These are phyloP conservation scores for Cyclotella baltica DNA, from an alignment of 108 stramenopile species.

Conservation along the genomic window DNA sequence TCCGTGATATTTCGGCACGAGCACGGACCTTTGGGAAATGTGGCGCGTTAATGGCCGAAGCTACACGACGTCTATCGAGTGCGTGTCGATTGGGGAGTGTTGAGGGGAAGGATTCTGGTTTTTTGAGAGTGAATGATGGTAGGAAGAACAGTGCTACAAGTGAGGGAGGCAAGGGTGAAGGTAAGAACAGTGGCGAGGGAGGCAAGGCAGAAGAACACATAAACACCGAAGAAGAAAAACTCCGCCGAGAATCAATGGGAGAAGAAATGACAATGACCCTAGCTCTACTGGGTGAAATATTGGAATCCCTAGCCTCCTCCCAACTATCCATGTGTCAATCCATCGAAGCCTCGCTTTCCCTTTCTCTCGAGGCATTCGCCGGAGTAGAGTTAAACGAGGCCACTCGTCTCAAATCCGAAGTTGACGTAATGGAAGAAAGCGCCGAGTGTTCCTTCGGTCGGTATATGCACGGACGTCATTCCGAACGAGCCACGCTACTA, in stretches of 20 bases:
- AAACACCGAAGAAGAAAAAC: background rate
- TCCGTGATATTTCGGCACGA: conserved; percentile 78
- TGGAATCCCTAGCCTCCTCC: conserved; percentile 85
- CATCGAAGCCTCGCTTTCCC: conserved; percentile 76
- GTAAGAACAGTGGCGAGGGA: background rate
- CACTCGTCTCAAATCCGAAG: conserved; percentile 60
- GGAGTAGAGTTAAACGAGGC: conserved; percentile 70
- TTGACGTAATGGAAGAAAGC: conserved; percentile 71
- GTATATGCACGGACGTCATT: conserved; percentile 81
- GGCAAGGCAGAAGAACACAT: background rate
- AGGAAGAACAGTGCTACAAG: no score
- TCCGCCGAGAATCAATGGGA: background rate
- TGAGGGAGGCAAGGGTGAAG: no score
- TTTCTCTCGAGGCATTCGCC: conserved; percentile 74
- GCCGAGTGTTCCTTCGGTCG: conserved; percentile 76
- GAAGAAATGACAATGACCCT: conserved; percentile 74
- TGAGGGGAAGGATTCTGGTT: background rate
- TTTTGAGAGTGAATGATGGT: no score
- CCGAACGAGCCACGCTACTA: conserved; percentile 54
- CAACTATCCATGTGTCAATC: conserved; percentile 81
- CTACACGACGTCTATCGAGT: conserved; percentile 72
- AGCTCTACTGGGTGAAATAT: conserved; percentile 65
- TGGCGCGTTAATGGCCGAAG: conserved; percentile 85
- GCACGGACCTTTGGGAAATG: conserved; percentile 86
- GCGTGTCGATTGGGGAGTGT: conserved; percentile 66